phyloP scores from a whole-genome alignment of 306 rosid genomes.

The Begonia fuchsioides region DNA sequence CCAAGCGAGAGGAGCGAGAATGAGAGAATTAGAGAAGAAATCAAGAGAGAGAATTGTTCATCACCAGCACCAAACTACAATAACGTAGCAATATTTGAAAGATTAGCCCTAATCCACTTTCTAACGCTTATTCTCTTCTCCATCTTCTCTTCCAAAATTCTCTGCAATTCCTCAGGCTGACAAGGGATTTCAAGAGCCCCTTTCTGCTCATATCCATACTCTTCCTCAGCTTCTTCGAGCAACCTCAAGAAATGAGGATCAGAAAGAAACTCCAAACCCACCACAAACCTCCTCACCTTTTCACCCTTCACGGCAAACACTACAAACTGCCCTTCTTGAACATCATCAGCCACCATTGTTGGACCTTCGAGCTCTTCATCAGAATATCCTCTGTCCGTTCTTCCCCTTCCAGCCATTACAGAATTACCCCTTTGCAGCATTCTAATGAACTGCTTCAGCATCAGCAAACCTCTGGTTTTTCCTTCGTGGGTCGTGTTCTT shows the following conservation, averaged over 20 bases:
- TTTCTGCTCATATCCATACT: slow-evolving; percentile 40
- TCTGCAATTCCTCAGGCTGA: slow-evolving; percentile 34
- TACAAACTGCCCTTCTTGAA: slow-evolving; percentile 39
- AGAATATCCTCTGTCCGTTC: slow-evolving; percentile 6
- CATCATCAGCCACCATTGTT: slow-evolving; percentile 22
- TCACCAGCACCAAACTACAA: too few species aligned
- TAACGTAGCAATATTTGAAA: too few species aligned
- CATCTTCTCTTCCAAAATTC: slow-evolving; percentile 22
- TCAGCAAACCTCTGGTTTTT: slow-evolving; percentile 5
- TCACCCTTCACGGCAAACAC: slow-evolving; percentile 43
- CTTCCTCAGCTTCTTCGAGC: slow-evolving; percentile 45
- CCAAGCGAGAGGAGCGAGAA: too few species aligned
- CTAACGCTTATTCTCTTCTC: too few species aligned
- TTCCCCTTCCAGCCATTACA: slow-evolving; percentile 14
- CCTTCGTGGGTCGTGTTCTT: slow-evolving; percentile 2
- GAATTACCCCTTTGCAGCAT: slow-evolving; percentile 32
- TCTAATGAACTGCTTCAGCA: slow-evolving; percentile 15
- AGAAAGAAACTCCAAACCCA: slow-evolving; percentile 31
- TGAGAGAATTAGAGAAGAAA: too few species aligned
- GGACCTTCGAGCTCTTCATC: slow-evolving; percentile 9
- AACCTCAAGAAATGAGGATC: slow-evolving; percentile 43
- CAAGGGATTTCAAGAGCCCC: slow-evolving; percentile 69
- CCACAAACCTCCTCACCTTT: slow-evolving; percentile 35
- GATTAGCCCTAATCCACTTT: too few species aligned
- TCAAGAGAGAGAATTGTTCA: too few species aligned